Base-by-base conservation (phyloP, 345 rosid species). In the Sonneratia alba region DNA sequence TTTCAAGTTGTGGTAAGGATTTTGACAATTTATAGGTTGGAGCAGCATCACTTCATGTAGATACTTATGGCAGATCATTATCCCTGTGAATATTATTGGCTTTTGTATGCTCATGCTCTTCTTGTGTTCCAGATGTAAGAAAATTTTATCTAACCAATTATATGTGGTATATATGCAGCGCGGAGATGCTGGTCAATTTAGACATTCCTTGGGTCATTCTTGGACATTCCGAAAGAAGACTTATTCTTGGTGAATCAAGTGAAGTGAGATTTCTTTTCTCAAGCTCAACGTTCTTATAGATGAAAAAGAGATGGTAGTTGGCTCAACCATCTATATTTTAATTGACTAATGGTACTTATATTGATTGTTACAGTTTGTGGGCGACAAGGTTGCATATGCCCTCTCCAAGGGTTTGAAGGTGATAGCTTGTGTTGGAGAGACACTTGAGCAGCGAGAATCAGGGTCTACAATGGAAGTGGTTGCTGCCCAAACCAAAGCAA, bases 381-480 rank as follows among this genome's bases (percentile, higher is more conserved):
- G 87, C 37, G 93, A 91, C 18, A 94, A 94, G 87, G 97, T 90
- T 78, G 90, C 89, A 72, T 91, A 91, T 84, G 97, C 98, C 55
- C 98, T 94, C 73, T 49, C 88, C 70, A 84, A 87, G 85, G 98
- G 98, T 74, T 74, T 93, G 83, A 91, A 88, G 78, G 97, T 93
- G 61, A 91, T 93, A 72, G 98, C 97, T 76, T 93, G 98, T 77
- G 87, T 91, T 49, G 98, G 97, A 68, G 98, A 93, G 86, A 91
- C 94, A 57, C 90, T 89, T 51, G 97, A 89, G 83, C 90, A 94
- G 78, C 85, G 96, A 6, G 97, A 91, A 81, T 75, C 95, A 43
- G 98, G 95, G 48, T 79, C 90, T 9, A 94, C 96, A 16, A 43
- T 88, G 91, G 91, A 81, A 49, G 92, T 91, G 73, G 98, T 94